Base-by-base conservation (phyloP, 78 protist genomes). In the Dictyostelium firmibasis region DNA sequence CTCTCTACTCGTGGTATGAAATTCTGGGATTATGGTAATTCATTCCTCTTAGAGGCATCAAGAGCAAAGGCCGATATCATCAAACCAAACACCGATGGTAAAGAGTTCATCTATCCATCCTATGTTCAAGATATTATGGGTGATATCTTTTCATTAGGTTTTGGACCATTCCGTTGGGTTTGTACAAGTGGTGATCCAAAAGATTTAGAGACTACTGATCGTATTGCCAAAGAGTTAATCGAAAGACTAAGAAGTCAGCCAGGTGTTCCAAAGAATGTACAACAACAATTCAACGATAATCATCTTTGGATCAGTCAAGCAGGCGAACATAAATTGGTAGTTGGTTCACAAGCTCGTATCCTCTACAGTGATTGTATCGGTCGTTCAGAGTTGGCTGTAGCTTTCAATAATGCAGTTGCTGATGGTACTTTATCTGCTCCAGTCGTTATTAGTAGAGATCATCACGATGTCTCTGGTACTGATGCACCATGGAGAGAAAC, bases 91-190 rank as follows among this genome's bases (percentile, higher is more conserved):
- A 77, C 79, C 14, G 85, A 92, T 44, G 83, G 36, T 35, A 77
- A 29, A 62, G 94, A 86, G 16, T 97, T 98, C 72, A 78, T 41
- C 10, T 98, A 98, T 74, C 99, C 99, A 50, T 81, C 97, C 3
- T 98, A 98, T 91, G 99, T 98, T 20, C 96, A 98, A 83, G 99
- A 98, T 50, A 98, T 98, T 60, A 97, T 98, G 98, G 98, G 97
- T 57, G 97, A 95, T 74, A 97, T 97, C 4, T 98, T 98, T 82
- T 88, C 96, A 20, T 86, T 97, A 25, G 99, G 99, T 8, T 98
- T 98, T 53, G 99, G 99, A 4, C 99, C 99, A 47, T 98, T 98
- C 97, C 92, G 99, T 35, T 98, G 99, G 98, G 98, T 98, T 20
- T 98, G 99, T 76, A 96, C 98, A 16, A 47, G 89, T 33, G 87